Evolutionary conservation across 139 green algal genomes (phyloP).

Genomic region (Zygnema cylindricum): DNA sequence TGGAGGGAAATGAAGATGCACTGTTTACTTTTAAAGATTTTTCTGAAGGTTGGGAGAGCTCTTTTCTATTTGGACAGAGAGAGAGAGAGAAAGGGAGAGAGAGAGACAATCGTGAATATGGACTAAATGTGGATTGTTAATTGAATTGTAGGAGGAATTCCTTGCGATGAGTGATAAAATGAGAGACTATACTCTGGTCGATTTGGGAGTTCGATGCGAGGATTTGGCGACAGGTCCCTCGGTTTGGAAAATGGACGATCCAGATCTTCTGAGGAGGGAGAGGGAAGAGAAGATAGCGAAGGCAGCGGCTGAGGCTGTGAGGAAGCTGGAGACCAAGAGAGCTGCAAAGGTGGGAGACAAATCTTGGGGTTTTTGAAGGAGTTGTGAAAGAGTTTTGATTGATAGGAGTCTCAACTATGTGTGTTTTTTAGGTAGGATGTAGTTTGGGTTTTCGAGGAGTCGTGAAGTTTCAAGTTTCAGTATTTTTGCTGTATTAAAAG

Average conservation of each 20-base stretch:
- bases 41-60: background rate
- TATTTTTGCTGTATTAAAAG: background rate
- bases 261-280: constrained; percentile 78
- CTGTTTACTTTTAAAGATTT: background rate
- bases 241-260: constrained; percentile 93
- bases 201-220: constrained; percentile 92
- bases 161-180: constrained; percentile 79
- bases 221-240: constrained; percentile 76
- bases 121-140: background rate
- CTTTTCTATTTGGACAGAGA: background rate
- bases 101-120: background rate
- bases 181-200: constrained; percentile 82
- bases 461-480: background rate
- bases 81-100: background rate
- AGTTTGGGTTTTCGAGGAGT: background rate
- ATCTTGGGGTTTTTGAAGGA: background rate
- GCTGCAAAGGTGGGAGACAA: constrained; percentile 42
- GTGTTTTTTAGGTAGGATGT: too few relatives aligned
- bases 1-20: too few relatives aligned
- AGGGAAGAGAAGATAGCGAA: constrained; percentile 56
- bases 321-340: constrained; percentile 69
- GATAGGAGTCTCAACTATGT: too few relatives aligned
- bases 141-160: constrained; percentile 56
- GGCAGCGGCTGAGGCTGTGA: constrained; percentile 69
- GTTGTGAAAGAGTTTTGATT: background rate